Evolutionary conservation across 148 eudicot species (phyloP), one percentile per base, ranked within the genome.

Genomic region (Vaccinium vitisidaea): DNA sequence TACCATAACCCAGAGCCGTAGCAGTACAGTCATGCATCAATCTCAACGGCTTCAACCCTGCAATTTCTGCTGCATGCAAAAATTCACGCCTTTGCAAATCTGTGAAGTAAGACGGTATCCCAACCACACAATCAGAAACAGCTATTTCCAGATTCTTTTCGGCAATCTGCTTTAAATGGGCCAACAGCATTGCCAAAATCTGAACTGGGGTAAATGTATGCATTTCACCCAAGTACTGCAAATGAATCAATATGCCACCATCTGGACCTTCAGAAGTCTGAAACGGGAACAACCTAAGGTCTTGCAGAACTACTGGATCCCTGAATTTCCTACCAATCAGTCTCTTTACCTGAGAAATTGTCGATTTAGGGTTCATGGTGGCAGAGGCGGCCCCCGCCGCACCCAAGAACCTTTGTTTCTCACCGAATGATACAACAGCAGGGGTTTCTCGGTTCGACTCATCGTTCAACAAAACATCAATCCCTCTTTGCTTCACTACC

Each of bases 11-110:
- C 80, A 97, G 91, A 21, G 96, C 99, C 84, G 91, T 94, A 80
- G 99, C 98, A 48, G 98, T 92, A 84, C 99, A 90, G 53, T 97
- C 99, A 83, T 95, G 99, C 94, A 97, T 89, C 90, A 97, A 91
- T 83, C 95, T 88, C 81, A 94, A 63, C 1, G 94, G 93, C 77
- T 82, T 93, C 83, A 97, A 86, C 25, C 96, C 98, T 32, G 93
- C 94, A 85, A 95, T 93, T 48, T 81, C 81, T 14, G 96, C 96
- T 67, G 98, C 99, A 86, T 92, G 79, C 87, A 97, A 80, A 91
- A 95, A 97, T 14, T 82, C 90, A 16, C 92, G 91, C 54, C 95
- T 90, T 87, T 97, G 98, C 89, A 89, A 46, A 54, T 93, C 92
- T 27, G 95, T 95, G 71, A 94, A 97, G 87, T 97, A 95, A 10